These are phyloP conservation scores for Ceratobasidium sp. DNA, from an alignment of 1,284 basidiomycete species.

Conservation along the genomic window DNA sequence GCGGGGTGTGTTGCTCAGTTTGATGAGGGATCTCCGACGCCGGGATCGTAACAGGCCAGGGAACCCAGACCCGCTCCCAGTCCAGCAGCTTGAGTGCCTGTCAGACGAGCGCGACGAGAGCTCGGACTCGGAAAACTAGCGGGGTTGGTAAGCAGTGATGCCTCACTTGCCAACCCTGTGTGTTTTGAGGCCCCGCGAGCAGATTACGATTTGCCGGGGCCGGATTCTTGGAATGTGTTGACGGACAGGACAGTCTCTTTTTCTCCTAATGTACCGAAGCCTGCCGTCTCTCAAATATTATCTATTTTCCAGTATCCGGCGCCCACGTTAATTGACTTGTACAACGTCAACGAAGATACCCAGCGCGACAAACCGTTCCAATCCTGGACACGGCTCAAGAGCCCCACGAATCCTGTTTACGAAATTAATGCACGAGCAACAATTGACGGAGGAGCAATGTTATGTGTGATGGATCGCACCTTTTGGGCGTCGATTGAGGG, in stretches of 20 bases:
- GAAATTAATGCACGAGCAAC: constrained; percentile 1
- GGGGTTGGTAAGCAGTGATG: background rate
- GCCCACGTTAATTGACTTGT: too few species aligned
- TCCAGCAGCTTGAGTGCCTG: too few species aligned
- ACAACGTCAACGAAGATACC: background rate
- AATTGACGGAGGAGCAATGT: constrained; percentile 14
- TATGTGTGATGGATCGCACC: constrained; percentile 11
- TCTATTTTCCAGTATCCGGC: constrained; percentile 8
- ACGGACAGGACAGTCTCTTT: constrained; percentile 2
- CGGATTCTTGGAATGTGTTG: background rate
- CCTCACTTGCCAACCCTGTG: constrained; percentile 11
- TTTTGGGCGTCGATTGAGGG: background rate
- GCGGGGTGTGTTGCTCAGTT: too few species aligned
- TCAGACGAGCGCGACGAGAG: background rate
- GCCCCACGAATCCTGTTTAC: background rate
- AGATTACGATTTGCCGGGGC: background rate
- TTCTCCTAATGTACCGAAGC: background rate
- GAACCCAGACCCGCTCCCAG: too few species aligned
- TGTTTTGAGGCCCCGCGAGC: too few species aligned
- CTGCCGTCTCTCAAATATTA: background rate
- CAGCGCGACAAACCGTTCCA: background rate
- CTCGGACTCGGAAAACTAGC: constrained; percentile 19
- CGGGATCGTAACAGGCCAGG: too few species aligned
- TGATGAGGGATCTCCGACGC: too few species aligned
- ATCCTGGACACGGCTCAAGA: background rate